Conservation (phyloP, 768 basidiomycete species). For the Punctularia strigosozonata region DNA sequence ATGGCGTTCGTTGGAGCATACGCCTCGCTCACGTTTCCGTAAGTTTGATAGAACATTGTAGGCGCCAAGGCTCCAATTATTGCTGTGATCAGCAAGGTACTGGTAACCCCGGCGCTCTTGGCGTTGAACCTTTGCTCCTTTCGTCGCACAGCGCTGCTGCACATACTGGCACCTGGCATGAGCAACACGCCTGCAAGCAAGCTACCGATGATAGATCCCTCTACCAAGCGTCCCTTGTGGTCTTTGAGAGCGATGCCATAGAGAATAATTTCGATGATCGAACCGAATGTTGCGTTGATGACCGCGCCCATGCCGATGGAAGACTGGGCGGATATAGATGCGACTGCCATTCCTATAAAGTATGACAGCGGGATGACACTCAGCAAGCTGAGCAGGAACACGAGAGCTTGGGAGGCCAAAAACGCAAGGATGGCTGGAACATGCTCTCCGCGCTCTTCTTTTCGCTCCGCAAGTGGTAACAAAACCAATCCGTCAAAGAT, state of each 20-base stretch:
- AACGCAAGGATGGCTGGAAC: slow-evolving; percentile 56
- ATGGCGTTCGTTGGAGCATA: slow-evolving; percentile 1
- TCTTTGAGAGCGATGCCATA: slow-evolving; percentile 86
- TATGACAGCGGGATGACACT: slow-evolving; percentile 96
- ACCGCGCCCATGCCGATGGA: slow-evolving; percentile 99
- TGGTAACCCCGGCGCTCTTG: slow-evolving; percentile 97
- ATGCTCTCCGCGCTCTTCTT: slow-evolving; percentile 38
- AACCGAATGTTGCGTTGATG: slow-evolving; percentile 98
- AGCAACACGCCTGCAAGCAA: slow-evolving; percentile 90
- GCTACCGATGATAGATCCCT: slow-evolving; percentile 93
- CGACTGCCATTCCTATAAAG: slow-evolving; percentile 99
- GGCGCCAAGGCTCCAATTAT: slow-evolving; percentile 94
- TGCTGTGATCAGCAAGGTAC: slow-evolving; percentile 99
- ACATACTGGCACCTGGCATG: slow-evolving; percentile 97
- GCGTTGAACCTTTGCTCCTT: slow-evolving; percentile 99
- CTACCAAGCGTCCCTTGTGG: slow-evolving; percentile 86
- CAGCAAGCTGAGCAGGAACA: slow-evolving; percentile 76
- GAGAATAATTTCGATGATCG: slow-evolving; percentile 93
- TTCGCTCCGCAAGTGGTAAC: slow-evolving; percentile 54
- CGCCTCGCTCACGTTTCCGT: slow-evolving; percentile 71
- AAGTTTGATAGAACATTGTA: slow-evolving; percentile 96
- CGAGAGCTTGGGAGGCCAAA: slow-evolving; percentile 61
- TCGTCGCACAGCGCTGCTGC: slow-evolving; percentile 71
- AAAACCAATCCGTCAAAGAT: slow-evolving; percentile 89
- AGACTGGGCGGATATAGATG: slow-evolving; percentile 95